Evolutionary conservation across 2,329 filamentous ascomycete genomes (phyloP), one percentile per base, ranked within the genome.

Genomic region (Pestalotiopsis sp.): DNA sequence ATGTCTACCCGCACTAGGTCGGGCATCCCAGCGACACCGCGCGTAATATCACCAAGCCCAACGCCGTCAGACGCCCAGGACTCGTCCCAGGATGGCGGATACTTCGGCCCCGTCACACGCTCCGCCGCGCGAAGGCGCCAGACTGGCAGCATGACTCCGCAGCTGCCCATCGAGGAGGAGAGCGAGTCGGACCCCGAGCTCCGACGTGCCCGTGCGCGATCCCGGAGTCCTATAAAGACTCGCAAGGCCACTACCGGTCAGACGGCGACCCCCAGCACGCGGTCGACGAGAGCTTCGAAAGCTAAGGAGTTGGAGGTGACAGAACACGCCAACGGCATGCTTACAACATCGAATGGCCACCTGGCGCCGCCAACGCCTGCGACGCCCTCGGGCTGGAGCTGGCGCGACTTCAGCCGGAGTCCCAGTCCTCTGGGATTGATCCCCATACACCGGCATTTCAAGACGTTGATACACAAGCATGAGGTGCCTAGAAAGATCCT

Each of bases 401-500:
- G 94, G 93, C 89, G 93, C 70, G 93, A 95, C 77, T 88, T 98
- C 78, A 97, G 94, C 75, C 89, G 96, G 71, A 97, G 94, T 74
- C 96, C 96, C 2, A 97, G 93, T 75, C 96, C 96, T 11, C 87
- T 98, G 4, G 96, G 96, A 9, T 86, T 98, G 63, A 99, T 99
- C 70, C 96, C 96, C 2, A 95, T 99, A 75, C 96, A 99, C 80
- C 87, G 93, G 70, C 92, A 96, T 78, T 99, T 96, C 88, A 89
- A 94, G 74, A 92, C 88, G 36, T 94, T 99, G 77, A 93, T 97
- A 71, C 96, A 99, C 86, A 94, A 94, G 76, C 95, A 99, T 81
- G 96, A 99, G 82, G 95, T 99, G 66, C 96, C 96, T 11, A 92
- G 96, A 75, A 99, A 99, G 81, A 84, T 91, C 55, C 86, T 99